Evolutionary conservation across 108 stramenopile species (phyloP).

Genomic region (Pseudonitzschia pungens): DNA sequence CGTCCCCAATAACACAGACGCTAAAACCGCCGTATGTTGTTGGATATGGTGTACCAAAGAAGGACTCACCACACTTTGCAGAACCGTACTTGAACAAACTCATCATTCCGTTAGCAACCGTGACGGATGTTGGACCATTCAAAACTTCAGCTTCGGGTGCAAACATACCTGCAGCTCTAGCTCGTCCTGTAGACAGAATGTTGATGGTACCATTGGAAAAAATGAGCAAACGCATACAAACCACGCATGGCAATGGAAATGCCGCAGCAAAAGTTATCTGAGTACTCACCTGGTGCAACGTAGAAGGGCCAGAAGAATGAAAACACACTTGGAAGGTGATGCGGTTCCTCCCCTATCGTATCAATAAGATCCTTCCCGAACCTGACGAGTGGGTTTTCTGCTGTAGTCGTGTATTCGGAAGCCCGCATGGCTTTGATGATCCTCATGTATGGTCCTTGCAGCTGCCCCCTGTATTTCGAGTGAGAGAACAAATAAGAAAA

Average conservation of each 20-base stretch:
- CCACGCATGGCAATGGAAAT: not conserved
- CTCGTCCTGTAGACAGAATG: conserved; percentile 42
- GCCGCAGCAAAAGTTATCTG: not conserved
- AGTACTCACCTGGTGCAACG: conserved; percentile 22
- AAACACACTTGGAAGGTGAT: conserved; percentile 52
- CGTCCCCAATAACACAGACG: not conserved
- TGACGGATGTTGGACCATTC: conserved; percentile 33
- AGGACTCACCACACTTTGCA: conserved; percentile 24
- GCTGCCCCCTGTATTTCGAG: conserved; percentile 25
- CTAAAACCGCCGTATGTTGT: not conserved
- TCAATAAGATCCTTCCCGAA: conserved; percentile 17
- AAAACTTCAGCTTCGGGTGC: conserved; percentile 54
- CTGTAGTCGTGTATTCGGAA: conserved; percentile 41
- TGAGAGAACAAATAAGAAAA: not conserved
- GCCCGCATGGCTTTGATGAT: conserved; percentile 54
- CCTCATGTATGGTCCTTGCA: conserved; percentile 60
- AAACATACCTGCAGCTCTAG: conserved; percentile 32
- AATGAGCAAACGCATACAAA: not conserved
- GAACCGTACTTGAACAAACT: conserved; percentile 60
- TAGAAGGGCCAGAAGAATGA: conserved; percentile 57
- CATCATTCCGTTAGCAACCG: conserved; percentile 45
- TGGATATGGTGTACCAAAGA: not conserved
- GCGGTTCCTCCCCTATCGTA: conserved; percentile 49
- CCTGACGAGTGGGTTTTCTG: not conserved
- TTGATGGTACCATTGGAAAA: conserved; percentile 18